Conservation (phyloP, 1,284 basidiomycete species). For the Calocybe gambosa region DNA sequence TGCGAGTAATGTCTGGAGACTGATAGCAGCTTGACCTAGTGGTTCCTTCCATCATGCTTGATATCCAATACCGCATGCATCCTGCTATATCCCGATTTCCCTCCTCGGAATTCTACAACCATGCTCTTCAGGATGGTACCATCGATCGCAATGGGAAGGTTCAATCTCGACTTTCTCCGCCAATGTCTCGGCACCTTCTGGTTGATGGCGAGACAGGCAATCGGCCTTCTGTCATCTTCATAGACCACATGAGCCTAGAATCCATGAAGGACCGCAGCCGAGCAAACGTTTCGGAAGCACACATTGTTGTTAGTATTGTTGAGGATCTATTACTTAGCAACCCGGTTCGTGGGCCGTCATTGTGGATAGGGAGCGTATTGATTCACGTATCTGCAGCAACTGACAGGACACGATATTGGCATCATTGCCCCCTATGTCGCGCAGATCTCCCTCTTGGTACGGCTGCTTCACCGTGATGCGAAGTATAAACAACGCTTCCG, state of each 20-base stretch:
- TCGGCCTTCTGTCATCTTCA: constrained; percentile 62
- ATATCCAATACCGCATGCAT: constrained; percentile 94
- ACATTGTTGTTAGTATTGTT: constrained; percentile 71
- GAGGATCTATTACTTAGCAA: constrained; percentile 75
- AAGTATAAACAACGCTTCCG: constrained; percentile 48
- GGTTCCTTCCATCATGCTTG: constrained; percentile 83
- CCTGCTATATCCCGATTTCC: constrained; percentile 85
- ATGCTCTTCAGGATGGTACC: constrained; percentile 67
- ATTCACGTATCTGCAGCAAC: constrained; percentile 34
- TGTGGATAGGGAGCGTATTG: constrained; percentile 5
- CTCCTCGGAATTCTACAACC: constrained; percentile 76
- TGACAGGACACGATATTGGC: constrained; percentile 73
- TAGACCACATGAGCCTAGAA: constrained; percentile 72
- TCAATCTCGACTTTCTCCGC: constrained; percentile 47
- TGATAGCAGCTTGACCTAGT: constrained; percentile 30
- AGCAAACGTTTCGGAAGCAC: constrained; percentile 70
- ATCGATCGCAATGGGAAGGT: constrained; percentile 52
- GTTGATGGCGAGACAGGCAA: constrained; percentile 19
- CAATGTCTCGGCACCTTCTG: constrained; percentile 48
- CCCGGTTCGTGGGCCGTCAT: constrained; percentile 40
- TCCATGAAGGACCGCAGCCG: constrained; percentile 59
- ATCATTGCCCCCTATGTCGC: constrained; percentile 85
- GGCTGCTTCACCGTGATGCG: constrained; percentile 52
- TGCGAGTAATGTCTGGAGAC: not conserved
- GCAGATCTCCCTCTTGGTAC: constrained; percentile 66